Evolutionary conservation across 2,329 filamentous ascomycete species (phyloP).

Genomic region (Cercospora beticola): DNA sequence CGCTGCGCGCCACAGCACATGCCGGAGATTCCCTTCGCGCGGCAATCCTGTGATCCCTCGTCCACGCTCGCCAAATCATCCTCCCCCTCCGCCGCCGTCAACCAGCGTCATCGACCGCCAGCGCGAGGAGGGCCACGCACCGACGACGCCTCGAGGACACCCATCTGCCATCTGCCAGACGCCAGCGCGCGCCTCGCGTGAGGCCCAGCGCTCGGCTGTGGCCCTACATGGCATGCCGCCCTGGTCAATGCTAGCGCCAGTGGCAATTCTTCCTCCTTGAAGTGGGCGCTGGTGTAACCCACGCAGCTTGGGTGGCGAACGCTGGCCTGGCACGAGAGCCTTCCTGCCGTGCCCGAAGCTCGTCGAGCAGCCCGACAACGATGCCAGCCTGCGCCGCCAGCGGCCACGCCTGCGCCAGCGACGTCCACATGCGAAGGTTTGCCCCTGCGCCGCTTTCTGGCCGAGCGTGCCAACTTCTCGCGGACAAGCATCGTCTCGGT

Average conservation of each 20-base stretch:
- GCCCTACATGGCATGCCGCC: not conserved
- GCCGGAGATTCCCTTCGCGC: not conserved
- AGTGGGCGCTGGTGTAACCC: not conserved
- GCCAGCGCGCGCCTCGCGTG: not conserved
- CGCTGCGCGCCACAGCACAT: not conserved
- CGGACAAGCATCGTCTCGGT: constrained; percentile 5
- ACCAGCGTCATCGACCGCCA: not conserved
- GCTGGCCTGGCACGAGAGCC: not conserved
- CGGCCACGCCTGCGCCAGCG: constrained; percentile 2
- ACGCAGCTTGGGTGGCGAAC: not conserved
- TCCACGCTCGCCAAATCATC: not conserved
- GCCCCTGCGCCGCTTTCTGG: constrained; percentile 18
- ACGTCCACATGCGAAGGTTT: constrained; percentile 9
- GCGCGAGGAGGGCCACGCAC: not conserved
- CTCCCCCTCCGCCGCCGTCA: not conserved
- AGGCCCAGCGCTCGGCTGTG: not conserved
- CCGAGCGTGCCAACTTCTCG: constrained; percentile 6
- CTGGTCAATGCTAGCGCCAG: not conserved
- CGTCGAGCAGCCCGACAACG: not conserved
- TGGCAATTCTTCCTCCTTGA: not conserved
- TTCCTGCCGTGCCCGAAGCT: not conserved
- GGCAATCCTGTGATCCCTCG: not conserved
- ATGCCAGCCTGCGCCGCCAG: not conserved
- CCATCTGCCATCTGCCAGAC: not conserved
- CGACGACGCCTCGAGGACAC: no score